Conservation (phyloP, 2,329 filamentous ascomycete genomes). For the Ophiognomonia clavigignenti-juglandacearum region DNA sequence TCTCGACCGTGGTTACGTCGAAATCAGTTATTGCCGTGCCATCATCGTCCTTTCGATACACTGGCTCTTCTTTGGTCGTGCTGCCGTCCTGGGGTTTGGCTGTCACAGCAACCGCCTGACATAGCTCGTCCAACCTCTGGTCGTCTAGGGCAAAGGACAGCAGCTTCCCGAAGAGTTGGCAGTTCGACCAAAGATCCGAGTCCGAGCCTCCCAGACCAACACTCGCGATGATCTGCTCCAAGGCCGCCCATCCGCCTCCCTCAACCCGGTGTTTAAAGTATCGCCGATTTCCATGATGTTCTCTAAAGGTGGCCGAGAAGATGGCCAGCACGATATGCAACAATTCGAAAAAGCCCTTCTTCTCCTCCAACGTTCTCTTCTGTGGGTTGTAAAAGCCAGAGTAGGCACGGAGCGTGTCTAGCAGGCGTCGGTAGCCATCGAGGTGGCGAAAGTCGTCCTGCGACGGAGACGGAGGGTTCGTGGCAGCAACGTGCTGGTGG, state of each 20-base stretch:
- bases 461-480: constrained; percentile 39
- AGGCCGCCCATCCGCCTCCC: constrained; percentile 70
- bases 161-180: constrained; percentile 76
- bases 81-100: constrained; percentile 3
- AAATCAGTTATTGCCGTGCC: constrained; percentile 2
- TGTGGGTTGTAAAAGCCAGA: constrained; percentile 72
- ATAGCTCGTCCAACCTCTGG: constrained; percentile 66
- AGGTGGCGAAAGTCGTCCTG: constrained; percentile 83
- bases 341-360: constrained; percentile 60
- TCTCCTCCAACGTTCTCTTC: constrained; percentile 57
- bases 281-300: constrained; percentile 79
- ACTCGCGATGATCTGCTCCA: constrained; percentile 68
- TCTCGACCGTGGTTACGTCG: constrained; percentile 26
- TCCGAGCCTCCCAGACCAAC: constrained; percentile 62
- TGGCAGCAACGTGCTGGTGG: constrained; percentile 54
- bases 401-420: constrained; percentile 65
- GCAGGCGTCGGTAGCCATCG: constrained; percentile 69
- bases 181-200: constrained; percentile 62
- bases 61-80: neutral
- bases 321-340: constrained; percentile 69
- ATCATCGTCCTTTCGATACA: constrained; percentile 3
- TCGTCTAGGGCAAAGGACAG: constrained; percentile 78
- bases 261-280: constrained; percentile 78
- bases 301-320: constrained; percentile 68
- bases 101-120: constrained; percentile 41